These are phyloP conservation scores for Pseudisothecium myosuroides DNA, from an alignment of 225 moss, liverwort and hornwort genomes.

Conservation along the genomic window DNA sequence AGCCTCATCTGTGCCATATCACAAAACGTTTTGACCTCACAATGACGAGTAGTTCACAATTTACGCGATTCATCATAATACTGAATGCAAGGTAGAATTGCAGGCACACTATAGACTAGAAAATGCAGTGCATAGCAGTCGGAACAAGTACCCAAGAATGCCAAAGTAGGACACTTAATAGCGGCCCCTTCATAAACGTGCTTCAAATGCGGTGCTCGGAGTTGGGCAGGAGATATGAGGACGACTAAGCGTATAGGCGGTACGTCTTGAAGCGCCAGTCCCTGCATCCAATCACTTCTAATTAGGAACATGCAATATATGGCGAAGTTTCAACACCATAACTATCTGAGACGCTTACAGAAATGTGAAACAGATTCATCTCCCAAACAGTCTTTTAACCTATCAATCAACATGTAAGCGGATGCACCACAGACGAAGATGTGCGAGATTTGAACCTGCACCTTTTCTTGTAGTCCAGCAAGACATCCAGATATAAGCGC, in stretches of 20 bases:
- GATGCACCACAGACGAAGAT: background rate
- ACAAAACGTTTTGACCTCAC: background rate
- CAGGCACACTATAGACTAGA: background rate
- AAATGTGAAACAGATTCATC: background rate
- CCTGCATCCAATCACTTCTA: slow-evolving; percentile 19
- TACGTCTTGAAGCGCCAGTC: slow-evolving; percentile 46
- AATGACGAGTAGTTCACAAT: background rate
- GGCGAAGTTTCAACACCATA: background rate
- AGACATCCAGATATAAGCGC: slow-evolving; percentile 43
- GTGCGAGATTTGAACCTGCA: background rate
- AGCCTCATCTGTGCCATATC: background rate
- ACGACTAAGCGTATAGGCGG: slow-evolving; percentile 54
- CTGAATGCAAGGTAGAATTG: background rate
- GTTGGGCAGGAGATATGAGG: slow-evolving; percentile 48
- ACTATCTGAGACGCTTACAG: background rate
- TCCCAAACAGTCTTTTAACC: background rate
- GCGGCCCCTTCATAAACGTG: slow-evolving; percentile 36
- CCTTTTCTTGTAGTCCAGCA: slow-evolving; percentile 61
- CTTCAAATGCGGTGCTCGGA: slow-evolving; percentile 40
- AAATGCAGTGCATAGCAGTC: background rate
- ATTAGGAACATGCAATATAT: background rate
- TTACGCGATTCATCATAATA: background rate
- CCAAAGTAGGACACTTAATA: slow-evolving; percentile 48
- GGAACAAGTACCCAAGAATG: slow-evolving; percentile 36
- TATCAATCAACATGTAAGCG: background rate